phyloP scores from a whole-genome alignment of 257 asterid species.

The Pogostemon cablin region DNA sequence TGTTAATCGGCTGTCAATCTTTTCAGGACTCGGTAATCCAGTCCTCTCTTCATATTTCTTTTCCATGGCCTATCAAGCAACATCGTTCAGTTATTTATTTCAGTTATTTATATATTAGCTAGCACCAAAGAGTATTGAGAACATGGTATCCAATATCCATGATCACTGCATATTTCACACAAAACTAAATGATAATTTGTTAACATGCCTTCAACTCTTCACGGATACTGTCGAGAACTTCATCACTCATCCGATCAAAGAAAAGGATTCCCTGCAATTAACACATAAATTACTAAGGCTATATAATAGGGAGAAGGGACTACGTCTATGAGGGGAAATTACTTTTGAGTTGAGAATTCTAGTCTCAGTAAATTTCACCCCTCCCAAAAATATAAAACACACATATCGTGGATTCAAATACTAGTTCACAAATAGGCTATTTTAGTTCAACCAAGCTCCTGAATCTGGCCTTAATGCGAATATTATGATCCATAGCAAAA shows the following conservation, averaged over 20 bases:
- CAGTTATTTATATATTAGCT: not conserved
- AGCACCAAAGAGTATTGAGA: slow-evolving; percentile 16
- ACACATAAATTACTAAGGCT: slow-evolving; percentile 23
- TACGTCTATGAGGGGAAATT: not conserved
- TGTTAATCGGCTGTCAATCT: slow-evolving; percentile 49
- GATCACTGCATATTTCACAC: not conserved
- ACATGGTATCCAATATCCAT: not conserved
- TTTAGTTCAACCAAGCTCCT: not conserved
- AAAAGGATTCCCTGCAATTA: slow-evolving; percentile 85
- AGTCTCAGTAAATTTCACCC: not conserved
- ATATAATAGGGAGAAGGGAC: not conserved
- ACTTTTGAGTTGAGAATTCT: not conserved
- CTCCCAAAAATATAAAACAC: not conserved
- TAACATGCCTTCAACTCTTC: slow-evolving; percentile 66
- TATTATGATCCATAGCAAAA: not conserved
- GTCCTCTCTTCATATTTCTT: slow-evolving; percentile 78
- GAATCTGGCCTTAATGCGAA: not conserved
- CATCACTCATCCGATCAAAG: slow-evolving; percentile 84
- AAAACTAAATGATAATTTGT: not conserved
- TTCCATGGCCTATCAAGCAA: slow-evolving; percentile 68
- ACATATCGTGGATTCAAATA: not conserved
- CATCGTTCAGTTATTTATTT: not conserved
- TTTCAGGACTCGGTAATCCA: slow-evolving; percentile 87
- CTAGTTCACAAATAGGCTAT: not conserved
- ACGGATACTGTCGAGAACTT: slow-evolving; percentile 72